Percentiles rank a stretch among this genome's conserved stretches.
Evolutionary conservation across 306 rosid genomes (phyloP).

Genomic region (Cajanus cajan): DNA sequence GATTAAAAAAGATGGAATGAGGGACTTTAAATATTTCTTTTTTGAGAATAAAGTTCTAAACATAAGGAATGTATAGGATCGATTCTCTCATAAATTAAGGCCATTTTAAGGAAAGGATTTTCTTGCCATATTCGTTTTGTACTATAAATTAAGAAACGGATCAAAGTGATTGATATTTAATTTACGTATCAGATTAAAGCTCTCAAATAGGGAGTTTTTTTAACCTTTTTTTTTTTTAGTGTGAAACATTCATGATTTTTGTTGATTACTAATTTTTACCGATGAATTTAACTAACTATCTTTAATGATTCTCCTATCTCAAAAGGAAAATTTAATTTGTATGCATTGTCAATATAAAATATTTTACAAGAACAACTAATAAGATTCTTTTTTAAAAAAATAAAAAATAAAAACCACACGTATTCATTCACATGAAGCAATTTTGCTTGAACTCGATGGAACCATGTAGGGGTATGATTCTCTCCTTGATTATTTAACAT

Average conservation of each 20-base stretch:
- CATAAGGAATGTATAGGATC: constrained; percentile 53
- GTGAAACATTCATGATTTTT: no score
- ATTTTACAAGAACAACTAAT: no score
- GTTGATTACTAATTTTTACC: no score
- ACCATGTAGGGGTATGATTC: no score
- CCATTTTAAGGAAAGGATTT: constrained; percentile 22
- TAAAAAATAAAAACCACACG: no score
- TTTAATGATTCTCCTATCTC: neutral
- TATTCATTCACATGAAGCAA: no score
- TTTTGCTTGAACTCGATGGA: no score
- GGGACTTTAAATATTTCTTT: constrained; percentile 26
- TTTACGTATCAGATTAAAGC: neutral
- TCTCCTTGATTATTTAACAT: no score
- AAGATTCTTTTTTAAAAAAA: no score
- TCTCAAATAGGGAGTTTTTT: neutral
- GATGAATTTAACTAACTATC: neutral
- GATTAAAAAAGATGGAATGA: constrained; percentile 31
- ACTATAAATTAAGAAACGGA: neutral
- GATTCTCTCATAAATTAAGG: constrained; percentile 28
- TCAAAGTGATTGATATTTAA: neutral
- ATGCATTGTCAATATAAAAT: neutral
- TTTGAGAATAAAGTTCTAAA: constrained; percentile 55
- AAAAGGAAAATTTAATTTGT: neutral
- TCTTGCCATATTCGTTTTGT: constrained; percentile 11
- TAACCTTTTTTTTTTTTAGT: no score